These are phyloP conservation scores for Leccinum uliginosum DNA, from an alignment of 768 basidiomycete genomes.

Conservation along the genomic window DNA sequence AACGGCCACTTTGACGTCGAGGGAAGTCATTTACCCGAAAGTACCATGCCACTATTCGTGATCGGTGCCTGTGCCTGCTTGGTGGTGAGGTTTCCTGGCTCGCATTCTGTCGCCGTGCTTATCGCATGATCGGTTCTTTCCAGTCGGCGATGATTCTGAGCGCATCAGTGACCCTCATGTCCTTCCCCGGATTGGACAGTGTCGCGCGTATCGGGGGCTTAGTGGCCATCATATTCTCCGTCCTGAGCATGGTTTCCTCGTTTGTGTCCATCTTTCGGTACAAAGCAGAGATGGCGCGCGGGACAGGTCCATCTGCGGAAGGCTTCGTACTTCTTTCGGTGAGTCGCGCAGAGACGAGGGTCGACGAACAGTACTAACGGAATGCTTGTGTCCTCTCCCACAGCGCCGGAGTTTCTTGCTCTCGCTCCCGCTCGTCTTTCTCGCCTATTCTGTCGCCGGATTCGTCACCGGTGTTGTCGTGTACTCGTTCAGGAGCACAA, in stretches of 20 bases:
- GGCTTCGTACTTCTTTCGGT: slow-evolving; percentile 55
- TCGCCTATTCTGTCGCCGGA: slow-evolving; percentile 65
- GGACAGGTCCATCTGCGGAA: slow-evolving; percentile 42
- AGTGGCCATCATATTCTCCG: slow-evolving; percentile 64
- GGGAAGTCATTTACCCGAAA: slow-evolving; percentile 40
- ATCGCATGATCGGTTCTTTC: neutral
- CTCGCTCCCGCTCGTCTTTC: slow-evolving; percentile 70
- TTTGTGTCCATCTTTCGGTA: slow-evolving; percentile 66
- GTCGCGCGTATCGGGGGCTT: slow-evolving; percentile 61
- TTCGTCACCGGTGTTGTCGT: slow-evolving; percentile 63
- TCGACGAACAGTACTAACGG: neutral
- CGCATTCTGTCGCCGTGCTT: neutral
- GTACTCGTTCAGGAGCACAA: slow-evolving; percentile 58
- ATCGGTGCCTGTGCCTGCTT: slow-evolving; percentile 63
- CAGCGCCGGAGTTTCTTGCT: slow-evolving; percentile 54
- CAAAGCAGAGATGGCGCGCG: slow-evolving; percentile 60
- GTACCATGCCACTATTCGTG: slow-evolving; percentile 54
- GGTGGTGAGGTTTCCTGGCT: slow-evolving; percentile 42
- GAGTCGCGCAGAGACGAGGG: slow-evolving; percentile 13
- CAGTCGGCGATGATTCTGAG: slow-evolving; percentile 80
- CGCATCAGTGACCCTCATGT: slow-evolving; percentile 77
- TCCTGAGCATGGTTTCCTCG: slow-evolving; percentile 64
- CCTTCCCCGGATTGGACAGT: slow-evolving; percentile 69
- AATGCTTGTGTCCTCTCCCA: neutral
- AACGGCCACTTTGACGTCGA: slow-evolving; percentile 57